Conservation (phyloP, 352 stramenopile species). For the Phytophthora podocarpi region DNA sequence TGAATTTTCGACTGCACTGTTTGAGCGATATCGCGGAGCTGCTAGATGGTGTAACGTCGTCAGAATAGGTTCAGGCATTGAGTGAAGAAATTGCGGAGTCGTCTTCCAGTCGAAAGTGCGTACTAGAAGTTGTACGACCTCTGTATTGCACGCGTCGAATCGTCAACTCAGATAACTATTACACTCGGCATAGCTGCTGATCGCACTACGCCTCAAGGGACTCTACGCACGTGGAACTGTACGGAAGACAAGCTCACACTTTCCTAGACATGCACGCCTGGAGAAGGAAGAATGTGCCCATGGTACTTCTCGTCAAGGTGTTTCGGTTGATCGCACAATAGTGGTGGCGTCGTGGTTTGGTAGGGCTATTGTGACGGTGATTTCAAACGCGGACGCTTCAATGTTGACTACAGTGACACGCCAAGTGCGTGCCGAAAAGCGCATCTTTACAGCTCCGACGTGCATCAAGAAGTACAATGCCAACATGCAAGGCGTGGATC, state of each 20-base stretch:
- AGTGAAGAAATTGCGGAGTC: background rate
- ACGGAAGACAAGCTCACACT: constrained; percentile 21
- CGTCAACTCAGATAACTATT: constrained; percentile 45
- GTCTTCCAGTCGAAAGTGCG: background rate
- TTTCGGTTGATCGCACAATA: constrained; percentile 14
- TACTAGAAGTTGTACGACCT: constrained; percentile 29
- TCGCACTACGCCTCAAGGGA: constrained; percentile 18
- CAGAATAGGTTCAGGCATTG: no score
- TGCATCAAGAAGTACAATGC: constrained; percentile 35
- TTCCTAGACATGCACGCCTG: constrained; percentile 18
- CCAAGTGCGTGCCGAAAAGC: constrained; percentile 7
- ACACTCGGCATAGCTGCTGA: constrained; percentile 35
- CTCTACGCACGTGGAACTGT: constrained; percentile 26
- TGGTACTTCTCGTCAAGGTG: constrained; percentile 14
- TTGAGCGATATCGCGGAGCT: no score
- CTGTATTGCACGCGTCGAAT: constrained; percentile 22
- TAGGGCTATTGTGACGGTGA: constrained; percentile 14
- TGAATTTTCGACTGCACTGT: no score
- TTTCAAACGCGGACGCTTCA: constrained; percentile 29
- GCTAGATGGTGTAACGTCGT: no score
- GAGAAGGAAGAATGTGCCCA: constrained; percentile 15
- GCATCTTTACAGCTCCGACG: constrained; percentile 19
- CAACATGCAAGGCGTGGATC: constrained; percentile 40
- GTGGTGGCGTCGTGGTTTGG: constrained; percentile 33
- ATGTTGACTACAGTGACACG: constrained; percentile 18